phyloP scores from a whole-genome alignment of 1,284 basidiomycete genomes.

The Fomitopsis pinicola region DNA sequence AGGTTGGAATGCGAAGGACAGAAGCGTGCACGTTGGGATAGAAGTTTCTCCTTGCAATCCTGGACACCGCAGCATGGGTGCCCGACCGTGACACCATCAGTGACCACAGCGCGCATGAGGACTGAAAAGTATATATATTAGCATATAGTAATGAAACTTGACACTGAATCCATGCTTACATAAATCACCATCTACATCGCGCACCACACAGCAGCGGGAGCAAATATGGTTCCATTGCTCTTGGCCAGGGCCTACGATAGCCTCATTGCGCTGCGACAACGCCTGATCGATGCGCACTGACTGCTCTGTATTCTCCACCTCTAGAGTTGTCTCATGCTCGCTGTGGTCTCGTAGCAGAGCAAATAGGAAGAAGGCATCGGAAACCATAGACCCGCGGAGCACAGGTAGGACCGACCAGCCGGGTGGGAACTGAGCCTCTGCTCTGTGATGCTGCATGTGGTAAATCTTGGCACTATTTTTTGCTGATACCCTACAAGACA shows the following conservation, averaged over 20 bases:
- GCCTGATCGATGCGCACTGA: neutral
- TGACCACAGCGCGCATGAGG: slow-evolving; percentile 20
- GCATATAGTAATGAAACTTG: neutral
- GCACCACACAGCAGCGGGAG: neutral
- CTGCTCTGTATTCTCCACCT: neutral
- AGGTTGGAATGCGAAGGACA: slow-evolving; percentile 18
- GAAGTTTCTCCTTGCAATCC: slow-evolving; percentile 19
- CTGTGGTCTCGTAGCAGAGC: neutral
- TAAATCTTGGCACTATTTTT: neutral
- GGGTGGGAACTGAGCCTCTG: neutral
- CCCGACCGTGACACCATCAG: slow-evolving; percentile 29
- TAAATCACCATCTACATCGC: neutral
- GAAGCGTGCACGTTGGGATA: slow-evolving; percentile 21
- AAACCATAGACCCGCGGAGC: neutral
- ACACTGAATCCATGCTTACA: neutral
- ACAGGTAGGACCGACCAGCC: neutral
- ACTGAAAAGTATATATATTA: neutral
- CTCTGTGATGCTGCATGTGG: too few species aligned
- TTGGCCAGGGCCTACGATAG: neutral
- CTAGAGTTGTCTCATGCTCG: neutral
- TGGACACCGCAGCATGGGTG: slow-evolving; percentile 23
- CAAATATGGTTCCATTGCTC: neutral
- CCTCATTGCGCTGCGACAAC: neutral
- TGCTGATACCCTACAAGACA: neutral
- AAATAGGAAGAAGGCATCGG: neutral